Evolutionary conservation across 805 yeast genomes (phyloP).

Genomic region (Metschnikowia vanudenii): DNA sequence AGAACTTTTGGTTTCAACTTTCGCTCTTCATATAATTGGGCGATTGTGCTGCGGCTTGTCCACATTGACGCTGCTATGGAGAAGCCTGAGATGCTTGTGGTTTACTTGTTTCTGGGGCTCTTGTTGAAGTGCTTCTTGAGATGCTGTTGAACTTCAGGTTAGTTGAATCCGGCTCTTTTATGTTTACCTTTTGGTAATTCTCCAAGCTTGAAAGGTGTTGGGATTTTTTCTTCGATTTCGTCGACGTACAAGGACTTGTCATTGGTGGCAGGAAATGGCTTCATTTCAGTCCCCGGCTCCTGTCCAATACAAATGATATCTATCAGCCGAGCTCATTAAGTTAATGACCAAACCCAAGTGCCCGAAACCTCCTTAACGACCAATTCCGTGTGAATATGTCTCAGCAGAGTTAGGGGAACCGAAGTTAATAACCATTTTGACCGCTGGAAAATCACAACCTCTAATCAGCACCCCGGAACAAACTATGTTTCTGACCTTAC

Average conservation of each 20-base stretch:
- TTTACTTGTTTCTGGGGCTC: constrained; percentile 12
- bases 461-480: constrained; percentile 97
- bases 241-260: constrained; percentile 89
- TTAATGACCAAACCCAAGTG: constrained; percentile 97
- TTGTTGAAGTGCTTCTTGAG: constrained; percentile 5
- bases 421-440: constrained; percentile 94
- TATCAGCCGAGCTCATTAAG: constrained; percentile 94
- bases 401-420: constrained; percentile 99
- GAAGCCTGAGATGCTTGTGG: constrained; percentile 18
- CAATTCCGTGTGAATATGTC: constrained; percentile 95
- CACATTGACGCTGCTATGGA: constrained; percentile 6
- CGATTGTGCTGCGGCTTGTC: constrained; percentile 12
- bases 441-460: constrained; percentile 99
- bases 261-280: constrained; percentile 92
- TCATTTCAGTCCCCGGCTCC: constrained; percentile 95
- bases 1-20: no score
- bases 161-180: constrained; percentile 27
- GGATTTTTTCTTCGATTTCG: constrained; percentile 69
- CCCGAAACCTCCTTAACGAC: constrained; percentile 98
- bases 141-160: constrained; percentile 29
- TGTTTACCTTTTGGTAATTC: constrained; percentile 49
- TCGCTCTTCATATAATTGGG: no score
- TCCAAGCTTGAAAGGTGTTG: constrained; percentile 84
- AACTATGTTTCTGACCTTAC: constrained; percentile 93
- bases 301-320: constrained; percentile 91